phyloP scores from a whole-genome alignment of 1,139 yeast species.

The Geotrichum fermentans region DNA sequence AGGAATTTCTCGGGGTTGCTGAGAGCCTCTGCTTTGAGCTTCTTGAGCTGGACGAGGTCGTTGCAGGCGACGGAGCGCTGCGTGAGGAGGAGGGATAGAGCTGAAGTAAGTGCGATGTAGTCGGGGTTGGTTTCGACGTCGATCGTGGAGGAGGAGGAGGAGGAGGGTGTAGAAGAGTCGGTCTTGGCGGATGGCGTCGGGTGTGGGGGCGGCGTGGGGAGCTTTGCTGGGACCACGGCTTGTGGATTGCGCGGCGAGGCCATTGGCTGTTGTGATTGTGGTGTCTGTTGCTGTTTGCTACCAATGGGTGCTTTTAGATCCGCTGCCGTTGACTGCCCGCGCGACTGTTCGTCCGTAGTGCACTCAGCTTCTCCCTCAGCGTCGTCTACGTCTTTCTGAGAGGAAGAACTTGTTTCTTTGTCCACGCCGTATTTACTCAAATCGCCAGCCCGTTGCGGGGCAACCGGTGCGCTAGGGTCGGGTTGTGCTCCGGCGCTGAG shows the following conservation, averaged over 20 bases:
- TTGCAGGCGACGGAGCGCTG: conserved; percentile 29
- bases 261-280: too few species aligned
- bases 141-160: background rate
- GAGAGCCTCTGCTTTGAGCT: conserved; percentile 29
- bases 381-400: too few species aligned
- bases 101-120: conserved; percentile 33
- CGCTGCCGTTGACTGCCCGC: too few species aligned
- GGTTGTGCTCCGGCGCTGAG: too few species aligned
- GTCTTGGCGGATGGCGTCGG: background rate
- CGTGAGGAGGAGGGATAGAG: conserved; percentile 28
- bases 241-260: background rate
- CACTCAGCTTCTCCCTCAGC: too few species aligned
- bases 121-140: conserved; percentile 29
- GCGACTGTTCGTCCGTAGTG: too few species aligned
- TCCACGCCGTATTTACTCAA: too few species aligned
- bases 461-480: background rate
- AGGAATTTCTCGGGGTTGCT: conserved; percentile 29
- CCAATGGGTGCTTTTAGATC: too few species aligned
- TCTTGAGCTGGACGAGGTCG: conserved; percentile 29
- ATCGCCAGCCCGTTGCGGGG: background rate
- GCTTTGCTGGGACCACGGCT: conserved; percentile 4
- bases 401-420: too few species aligned
- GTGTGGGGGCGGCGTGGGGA: conserved; percentile 11
- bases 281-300: too few species aligned
- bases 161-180: background rate